Evolutionary conservation across 306 rosid genomes (phyloP).

Genomic region (Senna siamea): DNA sequence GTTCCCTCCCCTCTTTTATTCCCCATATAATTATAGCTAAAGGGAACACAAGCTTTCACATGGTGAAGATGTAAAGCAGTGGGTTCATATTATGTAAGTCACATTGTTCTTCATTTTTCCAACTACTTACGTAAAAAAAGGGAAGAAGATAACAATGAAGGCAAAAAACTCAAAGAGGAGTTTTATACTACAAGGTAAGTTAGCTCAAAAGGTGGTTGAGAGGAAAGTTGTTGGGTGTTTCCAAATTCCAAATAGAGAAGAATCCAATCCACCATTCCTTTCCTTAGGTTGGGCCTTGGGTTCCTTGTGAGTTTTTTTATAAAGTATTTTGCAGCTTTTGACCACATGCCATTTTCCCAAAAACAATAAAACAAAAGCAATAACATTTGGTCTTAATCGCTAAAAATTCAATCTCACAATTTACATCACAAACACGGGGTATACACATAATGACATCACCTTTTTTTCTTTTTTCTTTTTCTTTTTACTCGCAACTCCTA

Average conservation of each 20-base stretch:
- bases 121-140: not conserved
- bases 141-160: not conserved
- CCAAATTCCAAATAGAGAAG: constrained; percentile 15
- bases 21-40: not conserved
- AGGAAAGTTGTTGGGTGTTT: constrained; percentile 39
- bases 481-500: too few species aligned
- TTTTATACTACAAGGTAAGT: not conserved
- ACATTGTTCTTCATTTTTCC: not conserved
- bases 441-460: too few species aligned
- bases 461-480: too few species aligned
- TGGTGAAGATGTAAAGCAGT: not conserved
- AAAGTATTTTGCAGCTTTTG: constrained; percentile 1
- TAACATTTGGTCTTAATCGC: too few species aligned
- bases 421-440: too few species aligned
- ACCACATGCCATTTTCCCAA: constrained; percentile 1
- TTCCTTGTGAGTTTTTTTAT: not conserved
- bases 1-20: not conserved
- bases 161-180: not conserved
- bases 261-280: constrained; percentile 20
- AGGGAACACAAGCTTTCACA: not conserved
- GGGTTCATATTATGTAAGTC: not conserved
- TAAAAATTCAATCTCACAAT: too few species aligned
- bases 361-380: too few species aligned
- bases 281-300: not conserved
- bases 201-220: constrained; percentile 22